Conservation (phyloP, 805 yeast species). For the Peterozyma xylosa region DNA sequence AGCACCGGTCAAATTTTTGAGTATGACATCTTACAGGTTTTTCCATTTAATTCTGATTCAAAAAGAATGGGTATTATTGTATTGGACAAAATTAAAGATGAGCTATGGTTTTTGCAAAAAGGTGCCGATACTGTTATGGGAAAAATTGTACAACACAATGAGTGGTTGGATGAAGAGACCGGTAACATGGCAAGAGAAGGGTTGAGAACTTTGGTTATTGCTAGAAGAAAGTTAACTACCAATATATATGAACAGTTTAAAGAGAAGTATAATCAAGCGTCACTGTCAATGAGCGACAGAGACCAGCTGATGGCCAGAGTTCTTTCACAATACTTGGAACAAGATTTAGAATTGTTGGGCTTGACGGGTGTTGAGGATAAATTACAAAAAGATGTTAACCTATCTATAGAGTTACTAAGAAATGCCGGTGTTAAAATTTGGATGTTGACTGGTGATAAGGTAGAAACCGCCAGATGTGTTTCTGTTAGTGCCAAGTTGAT, state of each 20-base stretch:
- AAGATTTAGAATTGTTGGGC: constrained; percentile 79
- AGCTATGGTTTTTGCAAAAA: constrained; percentile 79
- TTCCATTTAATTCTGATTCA: constrained; percentile 94
- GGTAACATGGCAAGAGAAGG: constrained; percentile 99
- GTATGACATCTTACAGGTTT: constrained; percentile 70
- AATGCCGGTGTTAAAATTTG: constrained; percentile 97
- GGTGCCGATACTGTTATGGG: constrained; percentile 97
- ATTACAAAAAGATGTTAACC: constrained; percentile 83
- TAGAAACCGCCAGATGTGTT: constrained; percentile 96
- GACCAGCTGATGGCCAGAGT: constrained; percentile 68
- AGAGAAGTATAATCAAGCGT: constrained; percentile 60
- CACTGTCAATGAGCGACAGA: constrained; percentile 71
- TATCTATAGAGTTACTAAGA: constrained; percentile 83
- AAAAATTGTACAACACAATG: constrained; percentile 72
- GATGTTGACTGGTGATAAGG: constrained; percentile 99
- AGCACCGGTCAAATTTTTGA: constrained; percentile 41
- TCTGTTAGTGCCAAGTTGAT: constrained; percentile 93
- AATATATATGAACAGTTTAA: constrained; percentile 57
- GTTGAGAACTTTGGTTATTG: constrained; percentile 87
- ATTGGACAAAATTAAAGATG: constrained; percentile 52
- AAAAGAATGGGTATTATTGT: constrained; percentile 94
- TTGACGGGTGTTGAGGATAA: constrained; percentile 97
- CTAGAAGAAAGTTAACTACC: constrained; percentile 61
- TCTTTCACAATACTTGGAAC: constrained; percentile 65
- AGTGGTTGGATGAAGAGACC: constrained; percentile 97